Percentiles rank a stretch among this genome's conserved stretches.
phyloP scores from a whole-genome alignment of 116 monocot genomes.

The Cymodocea nodosa region DNA sequence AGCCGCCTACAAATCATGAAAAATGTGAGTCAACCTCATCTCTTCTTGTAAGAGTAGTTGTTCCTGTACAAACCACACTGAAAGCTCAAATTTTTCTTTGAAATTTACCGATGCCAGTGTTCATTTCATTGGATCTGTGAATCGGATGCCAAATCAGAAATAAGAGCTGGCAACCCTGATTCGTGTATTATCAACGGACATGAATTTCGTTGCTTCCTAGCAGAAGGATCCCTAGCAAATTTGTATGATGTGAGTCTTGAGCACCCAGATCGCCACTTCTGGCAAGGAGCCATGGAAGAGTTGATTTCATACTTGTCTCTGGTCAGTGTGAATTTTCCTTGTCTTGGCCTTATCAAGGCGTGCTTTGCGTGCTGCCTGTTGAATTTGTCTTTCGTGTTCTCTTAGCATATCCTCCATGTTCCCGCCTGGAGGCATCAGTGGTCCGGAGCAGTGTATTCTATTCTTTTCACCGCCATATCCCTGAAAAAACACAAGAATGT shows the following conservation, averaged over 20 bases:
- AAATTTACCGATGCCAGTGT: neutral
- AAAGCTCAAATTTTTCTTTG: neutral
- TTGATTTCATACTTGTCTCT: slow-evolving; percentile 11
- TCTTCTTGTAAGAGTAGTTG: neutral
- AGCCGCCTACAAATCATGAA: neutral
- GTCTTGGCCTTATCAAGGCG: slow-evolving; percentile 40
- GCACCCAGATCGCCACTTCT: neutral
- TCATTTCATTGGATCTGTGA: neutral
- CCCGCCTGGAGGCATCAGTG: slow-evolving; percentile 63
- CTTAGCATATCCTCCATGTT: slow-evolving; percentile 85
- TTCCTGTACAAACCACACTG: neutral
- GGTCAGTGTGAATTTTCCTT: slow-evolving; percentile 12
- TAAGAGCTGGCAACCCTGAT: neutral
- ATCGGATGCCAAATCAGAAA: neutral
- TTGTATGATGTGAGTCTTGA: neutral
- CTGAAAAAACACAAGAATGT: slow-evolving; percentile 14
- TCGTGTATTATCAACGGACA: neutral
- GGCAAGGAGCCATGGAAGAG: neutral
- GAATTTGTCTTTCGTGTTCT: slow-evolving; percentile 71
- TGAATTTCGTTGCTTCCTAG: neutral
- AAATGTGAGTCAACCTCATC: neutral
- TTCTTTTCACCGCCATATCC: slow-evolving; percentile 30
- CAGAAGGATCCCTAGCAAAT: neutral
- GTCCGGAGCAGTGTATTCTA: slow-evolving; percentile 68
- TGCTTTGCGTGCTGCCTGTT: slow-evolving; percentile 50